Evolutionary conservation across 1,139 yeast genomes (phyloP).

Genomic region (Yamadazyma diddensiae): DNA sequence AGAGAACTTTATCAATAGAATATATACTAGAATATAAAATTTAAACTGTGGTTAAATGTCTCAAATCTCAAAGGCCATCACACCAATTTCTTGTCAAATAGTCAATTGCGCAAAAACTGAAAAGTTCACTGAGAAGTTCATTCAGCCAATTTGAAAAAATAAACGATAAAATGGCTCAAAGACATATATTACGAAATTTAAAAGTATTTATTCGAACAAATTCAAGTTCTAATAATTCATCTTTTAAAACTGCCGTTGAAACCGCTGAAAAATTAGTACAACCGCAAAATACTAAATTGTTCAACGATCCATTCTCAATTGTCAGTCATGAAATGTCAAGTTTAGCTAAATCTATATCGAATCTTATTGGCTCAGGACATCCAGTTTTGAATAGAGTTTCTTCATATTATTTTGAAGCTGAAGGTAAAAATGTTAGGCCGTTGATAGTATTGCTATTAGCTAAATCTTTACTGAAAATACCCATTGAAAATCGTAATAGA

Average conservation of each 20-base stretch:
- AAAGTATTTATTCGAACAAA: constrained; percentile 7
- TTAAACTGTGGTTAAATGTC: background rate
- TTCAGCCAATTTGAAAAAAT: background rate
- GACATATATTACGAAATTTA: background rate
- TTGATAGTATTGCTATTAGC: constrained; percentile 78
- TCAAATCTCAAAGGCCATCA: background rate
- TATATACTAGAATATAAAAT: too few relatives aligned
- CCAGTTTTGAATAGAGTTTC: constrained; percentile 89
- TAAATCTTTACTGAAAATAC: constrained; percentile 77
- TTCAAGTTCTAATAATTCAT: constrained; percentile 6
- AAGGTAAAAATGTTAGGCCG: constrained; percentile 95
- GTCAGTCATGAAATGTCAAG: constrained; percentile 96
- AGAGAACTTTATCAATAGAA: constrained; percentile 18
- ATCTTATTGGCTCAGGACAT: constrained; percentile 86
- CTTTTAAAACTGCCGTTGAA: constrained; percentile 59
- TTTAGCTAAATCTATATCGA: constrained; percentile 82
- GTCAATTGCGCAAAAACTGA: background rate
- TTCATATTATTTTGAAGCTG: constrained; percentile 90
- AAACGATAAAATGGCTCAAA: background rate
- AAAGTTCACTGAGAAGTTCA: background rate
- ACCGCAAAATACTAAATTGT: constrained; percentile 53
- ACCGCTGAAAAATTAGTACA: constrained; percentile 80
- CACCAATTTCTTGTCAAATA: background rate
- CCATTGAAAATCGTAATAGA: constrained; percentile 64
- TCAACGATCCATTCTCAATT: constrained; percentile 78